Evolutionary conservation across 192 early-diverging fungal species (phyloP), one percentile per base, ranked within the genome.

Genomic region (Spizellomyces sp.): DNA sequence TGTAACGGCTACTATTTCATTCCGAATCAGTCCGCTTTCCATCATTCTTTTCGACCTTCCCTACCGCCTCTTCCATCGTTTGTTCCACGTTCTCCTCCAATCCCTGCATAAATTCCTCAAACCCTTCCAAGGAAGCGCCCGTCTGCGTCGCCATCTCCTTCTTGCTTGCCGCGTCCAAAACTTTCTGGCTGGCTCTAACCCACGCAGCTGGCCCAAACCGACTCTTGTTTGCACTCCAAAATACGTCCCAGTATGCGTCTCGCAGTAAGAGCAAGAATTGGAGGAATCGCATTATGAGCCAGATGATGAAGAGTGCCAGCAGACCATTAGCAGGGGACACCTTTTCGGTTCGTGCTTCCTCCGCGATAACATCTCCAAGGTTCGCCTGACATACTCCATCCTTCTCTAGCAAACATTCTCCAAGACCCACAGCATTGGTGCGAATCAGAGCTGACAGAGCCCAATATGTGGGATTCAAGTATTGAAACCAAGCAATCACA

Each of bases 391-490:
- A 79, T 12, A 44, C n/a, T 6, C 69, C 67, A 36, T 43, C 67
- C 9, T 57, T 59, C 3, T 66, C 46, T 15, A 70, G 17, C 15
- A 75, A 6, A 55, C 77, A 79, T 14, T 71, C 66, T 6, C 77
- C 77, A 9, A 59, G 58, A 4, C 44, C 41, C 3, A 52, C 63
- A 5, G 69, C 43, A 64, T 68, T 75, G 15, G 72, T 65, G 3
- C 70, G 60, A 4, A 79, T 65, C n/a, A 79, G 65, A 6, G 72
- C 58, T 7, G 73, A 66, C 17, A 79, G 63, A 6, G 61, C 73
- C 77, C 77, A 79, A 55, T 75, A 79, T 9, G 73, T 75, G 5
- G 77, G 77, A 63, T 75, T 79, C 0, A 79, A 15, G 45, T 79
- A 75, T 64, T 79, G 77, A 36, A 71, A 19, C 69, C 69, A 79